These are phyloP conservation scores for Pseudogymnoascus sp. DNA, from an alignment of 2,329 filamentous ascomycete species.

Conservation along the genomic window DNA sequence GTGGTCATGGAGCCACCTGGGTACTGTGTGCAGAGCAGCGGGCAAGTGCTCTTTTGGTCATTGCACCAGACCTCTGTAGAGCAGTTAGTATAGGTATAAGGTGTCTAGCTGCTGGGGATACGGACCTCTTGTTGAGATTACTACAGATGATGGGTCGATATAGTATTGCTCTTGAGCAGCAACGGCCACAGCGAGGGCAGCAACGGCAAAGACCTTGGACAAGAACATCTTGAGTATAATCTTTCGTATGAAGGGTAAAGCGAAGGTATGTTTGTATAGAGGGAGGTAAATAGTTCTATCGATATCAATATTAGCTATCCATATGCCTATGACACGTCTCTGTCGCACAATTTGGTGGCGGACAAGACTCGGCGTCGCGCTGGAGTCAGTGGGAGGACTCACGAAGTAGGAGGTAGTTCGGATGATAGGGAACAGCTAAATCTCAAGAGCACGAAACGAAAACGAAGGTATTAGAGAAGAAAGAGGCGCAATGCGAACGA, in stretches of 20 bases:
- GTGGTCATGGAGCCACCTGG: slow-evolving; percentile 35
- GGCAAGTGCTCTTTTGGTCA: slow-evolving; percentile 55
- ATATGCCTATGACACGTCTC: neutral
- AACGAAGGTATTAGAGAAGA: slow-evolving; percentile 1
- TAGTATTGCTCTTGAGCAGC: slow-evolving; percentile 48
- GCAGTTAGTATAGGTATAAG: slow-evolving; percentile 16
- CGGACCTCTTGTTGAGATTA: slow-evolving; percentile 34
- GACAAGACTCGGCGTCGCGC: neutral
- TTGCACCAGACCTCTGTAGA: slow-evolving; percentile 54
- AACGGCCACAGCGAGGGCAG: slow-evolving; percentile 45
- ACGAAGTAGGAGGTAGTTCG: neutral
- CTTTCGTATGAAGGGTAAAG: neutral
- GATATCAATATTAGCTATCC: neutral
- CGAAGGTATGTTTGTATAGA: neutral
- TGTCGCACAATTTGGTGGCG: neutral
- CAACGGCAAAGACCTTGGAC: slow-evolving; percentile 32
- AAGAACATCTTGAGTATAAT: slow-evolving; percentile 40
- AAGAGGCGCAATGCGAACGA: neutral
- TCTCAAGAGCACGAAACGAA: neutral
- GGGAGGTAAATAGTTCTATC: neutral
- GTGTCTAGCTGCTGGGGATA: neutral
- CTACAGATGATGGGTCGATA: slow-evolving; percentile 56
- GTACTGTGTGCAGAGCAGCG: slow-evolving; percentile 62
- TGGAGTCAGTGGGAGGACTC: neutral
- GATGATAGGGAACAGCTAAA: neutral